Percentiles rank a stretch among this genome's conserved stretches.
Conservation (phyloP, 1,284 basidiomycete genomes). For the Malassezia sp. region DNA sequence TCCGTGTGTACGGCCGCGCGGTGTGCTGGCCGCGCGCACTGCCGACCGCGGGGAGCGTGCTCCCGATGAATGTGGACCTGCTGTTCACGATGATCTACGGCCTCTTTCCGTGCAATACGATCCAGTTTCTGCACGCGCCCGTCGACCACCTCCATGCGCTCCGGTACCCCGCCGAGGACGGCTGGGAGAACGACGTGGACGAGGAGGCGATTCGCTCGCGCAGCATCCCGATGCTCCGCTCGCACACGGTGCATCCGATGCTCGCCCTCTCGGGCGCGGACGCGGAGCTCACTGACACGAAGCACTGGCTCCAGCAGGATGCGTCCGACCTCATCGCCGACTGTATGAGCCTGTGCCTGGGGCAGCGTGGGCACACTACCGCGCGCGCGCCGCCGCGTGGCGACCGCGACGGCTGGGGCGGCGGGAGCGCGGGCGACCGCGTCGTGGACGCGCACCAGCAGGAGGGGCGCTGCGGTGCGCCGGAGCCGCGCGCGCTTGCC, state of each 20-base stretch:
- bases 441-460: too few relatives aligned
- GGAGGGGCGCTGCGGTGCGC: too few relatives aligned
- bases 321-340: conserved; percentile 61
- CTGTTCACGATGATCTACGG: conserved; percentile 70
- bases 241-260: conserved; percentile 62
- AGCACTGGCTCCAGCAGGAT: conserved; percentile 60
- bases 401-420: too few relatives aligned
- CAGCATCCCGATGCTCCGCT: conserved; percentile 54
- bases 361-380: background rate
- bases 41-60: conserved; percentile 27
- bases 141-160: conserved; percentile 53
- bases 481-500: too few relatives aligned
- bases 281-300: conserved; percentile 56
- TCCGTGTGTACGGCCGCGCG: conserved; percentile 36
- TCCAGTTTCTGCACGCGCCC: conserved; percentile 63
- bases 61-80: conserved; percentile 27
- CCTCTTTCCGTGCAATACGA: conserved; percentile 70
- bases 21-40: conserved; percentile 33
- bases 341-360: conserved; percentile 50
- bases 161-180: conserved; percentile 21
- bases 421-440: background rate
- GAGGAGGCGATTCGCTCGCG: conserved; percentile 45
- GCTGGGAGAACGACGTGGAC: conserved; percentile 61
- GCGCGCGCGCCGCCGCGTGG: too few relatives aligned
- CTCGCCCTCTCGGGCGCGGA: conserved; percentile 58